Percentiles rank a stretch among this genome's conserved stretches.
Evolutionary conservation across 208 protist species (phyloP).

Genomic region (Porcisia hertigi): DNA sequence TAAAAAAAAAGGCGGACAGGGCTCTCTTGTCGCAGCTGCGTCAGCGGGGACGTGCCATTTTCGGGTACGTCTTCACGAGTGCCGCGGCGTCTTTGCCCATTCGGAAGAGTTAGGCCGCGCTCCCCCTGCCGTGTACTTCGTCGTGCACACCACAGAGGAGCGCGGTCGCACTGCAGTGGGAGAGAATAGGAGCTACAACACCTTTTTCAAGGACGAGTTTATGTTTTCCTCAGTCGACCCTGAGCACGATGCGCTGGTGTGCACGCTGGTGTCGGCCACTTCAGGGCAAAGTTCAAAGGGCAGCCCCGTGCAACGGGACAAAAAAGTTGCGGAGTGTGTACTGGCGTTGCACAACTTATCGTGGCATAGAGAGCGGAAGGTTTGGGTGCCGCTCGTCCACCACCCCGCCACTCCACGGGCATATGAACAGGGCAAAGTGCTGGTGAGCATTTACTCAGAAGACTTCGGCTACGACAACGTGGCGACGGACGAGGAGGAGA

Average conservation of each 20-base stretch:
- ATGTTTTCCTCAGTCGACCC: slow-evolving; percentile 56
- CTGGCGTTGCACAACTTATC: slow-evolving; percentile 64
- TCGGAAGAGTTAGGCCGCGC: slow-evolving; percentile 27
- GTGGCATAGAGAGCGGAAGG: slow-evolving; percentile 50
- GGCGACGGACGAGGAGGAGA: slow-evolving; percentile 53
- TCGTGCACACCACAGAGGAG: slow-evolving; percentile 59
- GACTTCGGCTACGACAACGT: slow-evolving; percentile 55
- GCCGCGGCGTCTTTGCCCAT: slow-evolving; percentile 39
- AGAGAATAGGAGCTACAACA: slow-evolving; percentile 40
- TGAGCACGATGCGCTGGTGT: slow-evolving; percentile 66
- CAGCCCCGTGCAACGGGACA: slow-evolving; percentile 13
- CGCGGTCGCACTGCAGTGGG: slow-evolving; percentile 58
- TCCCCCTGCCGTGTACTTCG: slow-evolving; percentile 51
- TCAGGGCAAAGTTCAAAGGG: slow-evolving; percentile 1
- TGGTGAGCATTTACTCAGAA: slow-evolving; percentile 73
- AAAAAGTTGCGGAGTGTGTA: slow-evolving; percentile 72
- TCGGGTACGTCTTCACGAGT: slow-evolving; percentile 62
- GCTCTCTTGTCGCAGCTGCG: not conserved
- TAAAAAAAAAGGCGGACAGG: not conserved
- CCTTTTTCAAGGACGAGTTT: slow-evolving; percentile 82
- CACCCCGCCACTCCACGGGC: slow-evolving; percentile 64
- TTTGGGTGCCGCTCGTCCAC: slow-evolving; percentile 76
- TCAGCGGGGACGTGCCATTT: slow-evolving; percentile 28
- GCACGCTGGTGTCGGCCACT: slow-evolving; percentile 56
- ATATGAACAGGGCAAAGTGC: slow-evolving; percentile 69